Evolutionary conservation across 768 basidiomycete genomes (phyloP), one percentile per base, ranked within the genome.

Genomic region (Amanita rubescens): DNA sequence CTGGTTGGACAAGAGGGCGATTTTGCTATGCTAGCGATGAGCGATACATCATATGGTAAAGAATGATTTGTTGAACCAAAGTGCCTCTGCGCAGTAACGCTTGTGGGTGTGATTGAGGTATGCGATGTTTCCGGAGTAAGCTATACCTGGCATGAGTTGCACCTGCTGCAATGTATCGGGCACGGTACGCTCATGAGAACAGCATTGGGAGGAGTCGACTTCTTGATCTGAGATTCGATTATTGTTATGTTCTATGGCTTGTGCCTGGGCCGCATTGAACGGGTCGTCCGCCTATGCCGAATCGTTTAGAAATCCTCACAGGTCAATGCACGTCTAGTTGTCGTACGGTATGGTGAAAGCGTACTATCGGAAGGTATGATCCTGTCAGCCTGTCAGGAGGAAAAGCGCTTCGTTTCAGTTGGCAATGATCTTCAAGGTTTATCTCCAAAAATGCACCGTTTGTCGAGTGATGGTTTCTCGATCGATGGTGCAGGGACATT

Each of bases 21-120:
- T 8, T 20, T 14, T 4, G 33, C 9, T 2, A 42, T 24, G 34
- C 43, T 25, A 35, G 22, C 33, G n/a, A 53, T 53, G 12, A 53
- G 32, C 6, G 52, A 53, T 32, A 53, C 15, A 20, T 53, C 52
- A 30, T 53, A 53, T 15, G 52, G 52, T 22, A 53, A 17, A 5
- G 43, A 35, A 12, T 38, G 39, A 27, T 32, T 44, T 30, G 38
- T 43, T 11, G 41, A 9, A 3, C 25, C 30, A 22, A 24, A 33
- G 32, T 42, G n/a, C 20, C 39, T 34, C 15, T 32, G 39, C 39
- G 19, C 3, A 17, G 38, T 51, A 8, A 24, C 5, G 38, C 14
- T 32, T 19, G 39, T 41, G 32, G 9, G 15, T n/a, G 5, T 19
- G 19, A 11, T 45, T 12, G 51, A n/a, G 15, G 33, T 17, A 20